Evolutionary conservation across 805 yeast species (phyloP), one percentile per base, ranked within the genome.

Genomic region (Metschnikowia drakensbergensis): DNA sequence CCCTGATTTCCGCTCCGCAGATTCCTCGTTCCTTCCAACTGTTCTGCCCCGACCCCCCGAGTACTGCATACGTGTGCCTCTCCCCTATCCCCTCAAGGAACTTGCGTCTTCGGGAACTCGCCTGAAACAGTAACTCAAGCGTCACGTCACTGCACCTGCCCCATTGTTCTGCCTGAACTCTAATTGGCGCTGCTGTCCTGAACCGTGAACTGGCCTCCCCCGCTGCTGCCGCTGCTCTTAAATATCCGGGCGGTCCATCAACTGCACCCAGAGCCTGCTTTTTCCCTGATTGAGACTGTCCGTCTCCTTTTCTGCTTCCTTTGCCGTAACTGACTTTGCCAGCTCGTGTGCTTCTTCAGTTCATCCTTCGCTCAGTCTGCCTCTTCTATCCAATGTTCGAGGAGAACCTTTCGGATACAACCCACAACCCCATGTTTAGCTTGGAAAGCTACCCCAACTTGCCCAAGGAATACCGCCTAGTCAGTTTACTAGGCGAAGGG

Each of bases 401-500:
- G 30, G 45, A 41, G n/a, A 23, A 25, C 32, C 11, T 41, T 5
- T 41, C 37, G 5, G 45, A 32, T 11, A 25, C 45, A 11, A 29
- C 45, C 5, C 45, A 41, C 5, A 41, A 10, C 26, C 33, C 50
- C 35, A 43, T 45, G 26, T 49, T 48, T 36, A 44, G 36, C 42
- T 32, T 50, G 17, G 54, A 49, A 11, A 47, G 61, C 45, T 72
- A 67, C 38, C 75, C 76, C 3, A 62, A 63, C 43, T 61, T 73
- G 47, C 69, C 72, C 13, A n/a, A 39, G 6, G 62, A 69, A 49
- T 80, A 80, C 60, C 61, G 69, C 40, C 64, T 80, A 28, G 48
- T 69, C 46, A 77, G 74, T 25, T 73, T 75, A 42, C 76, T 87
- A 53, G 95, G 95, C 6, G 94, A 87, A 63, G 95, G 95, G 26